Conservation (phyloP, 768 basidiomycete species). For the Chiua virens region DNA sequence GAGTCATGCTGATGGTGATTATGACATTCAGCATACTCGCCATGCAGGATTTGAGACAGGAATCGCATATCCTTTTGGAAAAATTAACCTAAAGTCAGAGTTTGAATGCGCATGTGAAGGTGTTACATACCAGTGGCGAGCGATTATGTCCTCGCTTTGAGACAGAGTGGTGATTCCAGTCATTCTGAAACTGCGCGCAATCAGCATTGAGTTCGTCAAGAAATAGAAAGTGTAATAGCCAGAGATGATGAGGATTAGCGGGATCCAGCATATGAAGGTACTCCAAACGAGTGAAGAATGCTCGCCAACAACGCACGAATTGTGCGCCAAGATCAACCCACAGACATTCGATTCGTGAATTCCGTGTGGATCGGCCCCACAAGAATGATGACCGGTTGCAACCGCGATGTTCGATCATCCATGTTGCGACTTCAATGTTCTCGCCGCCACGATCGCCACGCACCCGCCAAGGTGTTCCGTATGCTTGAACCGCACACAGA, state of each 20-base stretch:
- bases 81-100: no score
- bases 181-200: constrained; percentile 30
- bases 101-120: no score
- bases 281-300: constrained; percentile 42
- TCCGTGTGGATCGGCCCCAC: constrained; percentile 39
- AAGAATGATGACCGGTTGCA: constrained; percentile 25
- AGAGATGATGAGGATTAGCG: constrained; percentile 35
- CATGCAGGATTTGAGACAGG: no score
- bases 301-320: constrained; percentile 41
- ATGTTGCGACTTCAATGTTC: constrained; percentile 26
- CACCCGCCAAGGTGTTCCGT: constrained; percentile 23
- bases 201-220: constrained; percentile 37
- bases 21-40: no score
- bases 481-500: constrained; percentile 5
- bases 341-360: constrained; percentile 43
- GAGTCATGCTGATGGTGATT: no score
- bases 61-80: no score
- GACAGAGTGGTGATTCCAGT: constrained; percentile 44
- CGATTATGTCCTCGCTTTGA: background rate
- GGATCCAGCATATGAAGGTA: constrained; percentile 34
- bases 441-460: constrained; percentile 29
- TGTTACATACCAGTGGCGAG: background rate
- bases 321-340: constrained; percentile 45
- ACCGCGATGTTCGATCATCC: constrained; percentile 29
- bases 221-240: constrained; percentile 46